These are phyloP conservation scores for Sporisorium graminicola DNA, from an alignment of 1,284 basidiomycete species.

Conservation along the genomic window DNA sequence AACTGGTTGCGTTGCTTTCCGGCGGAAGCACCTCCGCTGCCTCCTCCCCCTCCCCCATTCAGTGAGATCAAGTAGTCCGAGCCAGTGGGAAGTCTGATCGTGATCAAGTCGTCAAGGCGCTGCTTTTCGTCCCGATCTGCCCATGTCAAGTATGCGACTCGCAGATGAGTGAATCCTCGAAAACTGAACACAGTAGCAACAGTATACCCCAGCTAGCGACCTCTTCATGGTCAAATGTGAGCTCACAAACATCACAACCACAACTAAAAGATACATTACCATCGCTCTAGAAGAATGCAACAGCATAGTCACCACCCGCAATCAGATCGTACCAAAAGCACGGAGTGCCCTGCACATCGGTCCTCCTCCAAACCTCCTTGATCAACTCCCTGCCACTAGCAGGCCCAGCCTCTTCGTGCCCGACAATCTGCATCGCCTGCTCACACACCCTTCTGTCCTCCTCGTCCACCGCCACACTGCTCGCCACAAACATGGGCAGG, in stretches of 20 bases:
- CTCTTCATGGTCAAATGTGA: too few species aligned
- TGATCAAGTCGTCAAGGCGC: too few species aligned
- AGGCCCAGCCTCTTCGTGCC: constrained; percentile 38
- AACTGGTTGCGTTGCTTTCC: too few species aligned
- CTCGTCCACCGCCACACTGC: constrained; percentile 30
- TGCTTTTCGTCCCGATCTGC: too few species aligned
- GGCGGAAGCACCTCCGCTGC: too few species aligned
- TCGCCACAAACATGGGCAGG: constrained; percentile 33
- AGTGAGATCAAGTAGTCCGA: too few species aligned
- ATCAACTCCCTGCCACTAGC: constrained; percentile 31
- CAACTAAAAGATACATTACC: neutral
- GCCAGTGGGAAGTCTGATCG: too few species aligned
- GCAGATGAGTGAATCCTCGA: too few species aligned
- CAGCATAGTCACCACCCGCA: constrained; percentile 27
- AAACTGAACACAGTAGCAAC: neutral
- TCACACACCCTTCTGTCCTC: constrained; percentile 31
- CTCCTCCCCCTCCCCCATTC: too few species aligned
- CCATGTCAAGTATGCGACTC: too few species aligned
- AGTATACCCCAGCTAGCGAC: neutral
- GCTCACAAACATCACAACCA: neutral
- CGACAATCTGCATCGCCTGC: constrained; percentile 42
- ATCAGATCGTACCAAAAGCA: constrained; percentile 42
- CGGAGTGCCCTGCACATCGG: constrained; percentile 30
- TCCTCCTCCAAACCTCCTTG: constrained; percentile 36
- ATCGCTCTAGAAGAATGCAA: constrained; percentile 29